Conservation (phyloP, 805 yeast genomes). For the Candida bentonensis region DNA sequence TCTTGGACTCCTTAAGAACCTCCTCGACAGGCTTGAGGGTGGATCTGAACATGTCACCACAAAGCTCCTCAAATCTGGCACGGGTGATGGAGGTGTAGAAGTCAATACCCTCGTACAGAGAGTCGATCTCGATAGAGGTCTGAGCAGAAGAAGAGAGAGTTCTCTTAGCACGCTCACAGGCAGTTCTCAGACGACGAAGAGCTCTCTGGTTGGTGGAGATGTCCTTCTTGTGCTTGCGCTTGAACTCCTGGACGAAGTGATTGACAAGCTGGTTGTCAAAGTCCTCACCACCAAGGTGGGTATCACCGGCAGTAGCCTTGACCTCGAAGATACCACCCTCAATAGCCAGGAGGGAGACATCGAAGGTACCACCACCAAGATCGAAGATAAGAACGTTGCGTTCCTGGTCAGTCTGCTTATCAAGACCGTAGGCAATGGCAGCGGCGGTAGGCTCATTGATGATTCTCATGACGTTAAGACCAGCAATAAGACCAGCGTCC, state of each 20-base stretch:
- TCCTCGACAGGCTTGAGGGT: constrained; percentile 92
- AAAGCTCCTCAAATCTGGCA: constrained; percentile 94
- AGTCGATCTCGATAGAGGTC: constrained; percentile 90
- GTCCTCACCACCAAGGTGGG: constrained; percentile 97
- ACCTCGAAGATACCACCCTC: constrained; percentile 96
- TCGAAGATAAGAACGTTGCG: constrained; percentile 86
- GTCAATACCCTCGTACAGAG: constrained; percentile 88
- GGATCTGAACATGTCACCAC: constrained; percentile 87
- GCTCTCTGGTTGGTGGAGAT: constrained; percentile 90
- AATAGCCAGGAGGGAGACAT: constrained; percentile 83
- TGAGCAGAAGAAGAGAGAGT: constrained; percentile 92
- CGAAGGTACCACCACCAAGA: constrained; percentile 98
- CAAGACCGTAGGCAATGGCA: constrained; percentile 95
- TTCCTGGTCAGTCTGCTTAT: constrained; percentile 51
- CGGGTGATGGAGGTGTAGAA: constrained; percentile 93
- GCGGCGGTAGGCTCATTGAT: constrained; percentile 98
- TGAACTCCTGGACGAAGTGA: constrained; percentile 89
- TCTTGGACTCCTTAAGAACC: constrained; percentile 80
- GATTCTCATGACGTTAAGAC: constrained; percentile 85
- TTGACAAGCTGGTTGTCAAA: constrained; percentile 92
- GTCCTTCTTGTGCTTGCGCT: constrained; percentile 96
- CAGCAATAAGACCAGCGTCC: constrained; percentile 95
- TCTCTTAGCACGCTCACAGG: constrained; percentile 99
- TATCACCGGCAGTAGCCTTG: constrained; percentile 86
- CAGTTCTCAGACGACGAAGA: constrained; percentile 95